Base-by-base conservation (phyloP, 306 rosid species). In the Malus sieversii region DNA sequence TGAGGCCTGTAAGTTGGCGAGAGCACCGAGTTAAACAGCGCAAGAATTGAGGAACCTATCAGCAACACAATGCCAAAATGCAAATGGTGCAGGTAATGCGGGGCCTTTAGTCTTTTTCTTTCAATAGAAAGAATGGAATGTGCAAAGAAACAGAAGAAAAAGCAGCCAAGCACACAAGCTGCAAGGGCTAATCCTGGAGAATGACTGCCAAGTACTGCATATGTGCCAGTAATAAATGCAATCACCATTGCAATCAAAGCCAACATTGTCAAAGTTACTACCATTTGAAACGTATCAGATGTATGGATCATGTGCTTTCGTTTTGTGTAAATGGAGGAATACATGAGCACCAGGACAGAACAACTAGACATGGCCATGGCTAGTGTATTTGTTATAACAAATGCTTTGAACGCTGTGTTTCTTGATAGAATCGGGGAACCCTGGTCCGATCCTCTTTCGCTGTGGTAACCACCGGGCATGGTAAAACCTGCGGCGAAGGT, bases 281-380 rank as follows among this genome's bases (percentile, higher is more conserved):
- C 10, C n/a, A 29, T 1, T 0, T 5, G 0, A 60, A 23, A 23
- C 19, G 16, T 25, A 0, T 5, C 10, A 6, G 27, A 8, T 4
- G 0, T 12, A 15, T 23, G 16, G 22, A 0, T 20, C 12, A 6
- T 6, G 10, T 4, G 1, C 1, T 46, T 46, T 2, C 7, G 0
- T 16, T 14, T 14, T 46, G 53, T 14, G 53, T 14, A 0, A 4
- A 46, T 4, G 15, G 53, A 46, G 53, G 19, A 46, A 14, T 46
- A 46, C 42, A 46, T 0, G 25, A 18, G 60, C 2, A 46, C 52
- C 2, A 70, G 2, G 18, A 48, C 61, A 29, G 73, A 19, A 18
- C 42, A 15, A 27, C 73, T 70, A 18, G 73, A 70, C 60, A 48
- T 16, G 20, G 16, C 32, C 73, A 70, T 70, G 25, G 61, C 73